phyloP scores from a whole-genome alignment of 2,329 filamentous ascomycete genomes.

The Pestalotiopsis sp. region DNA sequence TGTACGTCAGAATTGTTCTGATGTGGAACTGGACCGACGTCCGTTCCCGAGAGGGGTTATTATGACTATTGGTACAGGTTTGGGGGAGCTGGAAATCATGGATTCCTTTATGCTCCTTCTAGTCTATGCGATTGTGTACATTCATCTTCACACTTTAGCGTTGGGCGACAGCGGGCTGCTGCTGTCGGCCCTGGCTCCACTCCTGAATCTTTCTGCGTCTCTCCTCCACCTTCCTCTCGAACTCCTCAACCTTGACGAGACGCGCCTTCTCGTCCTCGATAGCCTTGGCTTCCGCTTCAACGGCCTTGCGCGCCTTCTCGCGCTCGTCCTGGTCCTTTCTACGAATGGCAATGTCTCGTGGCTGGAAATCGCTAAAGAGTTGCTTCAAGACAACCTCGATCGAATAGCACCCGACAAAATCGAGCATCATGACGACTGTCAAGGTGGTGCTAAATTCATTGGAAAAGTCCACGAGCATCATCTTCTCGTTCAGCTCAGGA shows the following conservation, averaged over 20 bases:
- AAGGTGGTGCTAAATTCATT: conserved; percentile 87
- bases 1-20: neutral
- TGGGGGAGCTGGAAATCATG: neutral
- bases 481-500: conserved; percentile 90
- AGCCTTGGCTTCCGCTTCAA: conserved; percentile 51
- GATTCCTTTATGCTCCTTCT: neutral
- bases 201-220: conserved; percentile 48
- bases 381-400: conserved; percentile 86
- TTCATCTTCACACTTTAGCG: neutral
- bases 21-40: neutral
- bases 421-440: conserved; percentile 80
- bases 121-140: neutral
- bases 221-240: conserved; percentile 60
- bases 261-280: conserved; percentile 54
- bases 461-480: conserved; percentile 89
- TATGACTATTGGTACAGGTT: neutral
- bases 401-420: conserved; percentile 84
- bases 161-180: conserved; percentile 5
- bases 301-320: conserved; percentile 70
- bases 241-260: conserved; percentile 57
- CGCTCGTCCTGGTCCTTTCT: conserved; percentile 82
- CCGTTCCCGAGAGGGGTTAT: neutral
- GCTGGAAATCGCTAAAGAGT: conserved; percentile 86
- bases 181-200: conserved; percentile 39
- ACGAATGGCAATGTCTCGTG: conserved; percentile 89